A percentile compares a stretch with the other conserved stretches of the same genome.
These are phyloP conservation scores for Citeromyces siamensis DNA, from an alignment of 1,139 yeast species.

Conservation along the genomic window DNA sequence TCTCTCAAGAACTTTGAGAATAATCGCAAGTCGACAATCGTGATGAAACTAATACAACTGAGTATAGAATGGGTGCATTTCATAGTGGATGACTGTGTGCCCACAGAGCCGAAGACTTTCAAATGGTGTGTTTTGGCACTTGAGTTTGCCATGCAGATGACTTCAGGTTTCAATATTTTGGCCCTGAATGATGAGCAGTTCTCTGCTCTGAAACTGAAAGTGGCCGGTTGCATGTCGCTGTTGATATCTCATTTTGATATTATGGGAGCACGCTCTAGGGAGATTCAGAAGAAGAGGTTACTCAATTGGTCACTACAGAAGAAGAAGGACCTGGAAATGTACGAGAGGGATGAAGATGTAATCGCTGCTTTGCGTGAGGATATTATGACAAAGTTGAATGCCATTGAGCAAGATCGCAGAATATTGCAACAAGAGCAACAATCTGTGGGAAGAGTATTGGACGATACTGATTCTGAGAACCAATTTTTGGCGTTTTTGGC, in stretches of 20 bases:
- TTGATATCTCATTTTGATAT: conserved; percentile 93
- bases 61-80: conserved; percentile 89
- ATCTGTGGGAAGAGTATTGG: conserved; percentile 79
- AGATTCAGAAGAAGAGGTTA: conserved; percentile 36
- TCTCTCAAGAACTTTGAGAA: conserved; percentile 57
- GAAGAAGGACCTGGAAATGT: conserved; percentile 33
- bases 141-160: conserved; percentile 94
- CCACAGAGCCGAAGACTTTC: conserved; percentile 83
- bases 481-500: conserved; percentile 81
- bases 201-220: conserved; percentile 59
- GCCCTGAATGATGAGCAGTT: conserved; percentile 75
- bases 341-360: conserved; percentile 45
- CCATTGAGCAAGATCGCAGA: conserved; percentile 44
- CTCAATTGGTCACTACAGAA: conserved; percentile 33
- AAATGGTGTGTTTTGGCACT: conserved; percentile 94
- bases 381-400: conserved; percentile 44
- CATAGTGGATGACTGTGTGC: conserved; percentile 88
- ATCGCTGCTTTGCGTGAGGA: conserved; percentile 43
- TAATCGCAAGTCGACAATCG: conserved; percentile 53
- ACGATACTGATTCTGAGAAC: conserved; percentile 76
- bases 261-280: conserved; percentile 95
- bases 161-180: conserved; percentile 79
- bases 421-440: conserved; percentile 36
- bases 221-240: conserved; percentile 90
- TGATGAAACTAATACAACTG: conserved; percentile 60